These are phyloP conservation scores for Cephalotrichum gorgonifer DNA, from an alignment of 2,329 filamentous ascomycete genomes.

Conservation along the genomic window DNA sequence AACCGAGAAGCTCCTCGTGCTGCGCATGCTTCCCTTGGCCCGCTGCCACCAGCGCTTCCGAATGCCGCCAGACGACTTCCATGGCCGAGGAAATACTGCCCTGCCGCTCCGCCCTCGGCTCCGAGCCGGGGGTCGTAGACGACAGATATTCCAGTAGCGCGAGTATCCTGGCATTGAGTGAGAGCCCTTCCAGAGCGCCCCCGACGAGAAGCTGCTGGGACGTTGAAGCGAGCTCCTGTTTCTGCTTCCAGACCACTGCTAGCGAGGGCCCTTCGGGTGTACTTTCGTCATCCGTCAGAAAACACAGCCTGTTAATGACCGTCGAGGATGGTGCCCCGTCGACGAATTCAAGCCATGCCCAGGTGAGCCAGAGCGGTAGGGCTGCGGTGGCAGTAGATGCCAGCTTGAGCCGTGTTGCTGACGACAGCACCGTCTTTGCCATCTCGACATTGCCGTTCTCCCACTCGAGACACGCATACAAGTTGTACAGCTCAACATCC, in stretches of 20 bases:
- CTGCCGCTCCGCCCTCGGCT: constrained; percentile 35
- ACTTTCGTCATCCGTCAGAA: constrained; percentile 19
- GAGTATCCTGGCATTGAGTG: constrained; percentile 49
- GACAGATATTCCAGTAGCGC: constrained; percentile 59
- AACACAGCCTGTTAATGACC: constrained; percentile 29
- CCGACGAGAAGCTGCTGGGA: constrained; percentile 47
- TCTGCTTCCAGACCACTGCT: constrained; percentile 39
- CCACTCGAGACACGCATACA: constrained; percentile 65
- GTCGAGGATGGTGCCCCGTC: background rate
- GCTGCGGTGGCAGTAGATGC: background rate
- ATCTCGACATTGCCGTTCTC: constrained; percentile 43
- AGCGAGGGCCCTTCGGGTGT: constrained; percentile 13
- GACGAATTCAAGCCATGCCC: constrained; percentile 58
- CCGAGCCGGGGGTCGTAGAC: constrained; percentile 20
- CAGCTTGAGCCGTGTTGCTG: background rate
- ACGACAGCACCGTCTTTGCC: constrained; percentile 56
- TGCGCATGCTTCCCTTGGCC: constrained; percentile 19
- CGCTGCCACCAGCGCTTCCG: constrained; percentile 29
- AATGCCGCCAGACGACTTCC: constrained; percentile 27
- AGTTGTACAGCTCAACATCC: constrained; percentile 63
- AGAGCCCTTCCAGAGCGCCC: constrained; percentile 35
- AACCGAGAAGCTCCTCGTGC: constrained; percentile 61
- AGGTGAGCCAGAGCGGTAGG: constrained; percentile 23
- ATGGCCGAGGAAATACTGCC: constrained; percentile 46
- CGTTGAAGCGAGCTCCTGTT: constrained; percentile 39